Conservation (phyloP, 1,284 basidiomycete genomes). For the Wallemia ichthyophaga region DNA sequence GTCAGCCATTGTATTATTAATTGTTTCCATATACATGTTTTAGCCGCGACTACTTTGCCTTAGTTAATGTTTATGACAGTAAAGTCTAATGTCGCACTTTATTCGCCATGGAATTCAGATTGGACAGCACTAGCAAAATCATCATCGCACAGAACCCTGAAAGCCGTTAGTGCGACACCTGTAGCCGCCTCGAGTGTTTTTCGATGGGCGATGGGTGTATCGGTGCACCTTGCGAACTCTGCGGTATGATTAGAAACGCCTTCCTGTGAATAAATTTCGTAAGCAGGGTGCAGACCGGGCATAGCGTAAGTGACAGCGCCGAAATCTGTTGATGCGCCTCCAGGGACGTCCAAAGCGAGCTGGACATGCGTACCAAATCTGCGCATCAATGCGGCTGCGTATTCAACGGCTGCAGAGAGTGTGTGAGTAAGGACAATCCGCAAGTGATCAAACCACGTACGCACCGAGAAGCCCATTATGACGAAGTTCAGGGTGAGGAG, state of each 20-base stretch:
- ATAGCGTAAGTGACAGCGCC: slow-evolving; percentile 12
- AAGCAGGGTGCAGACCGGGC: slow-evolving; percentile 13
- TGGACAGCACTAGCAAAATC: slow-evolving; percentile 1
- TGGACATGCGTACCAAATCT: slow-evolving; percentile 4
- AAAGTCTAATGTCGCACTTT: too few species aligned
- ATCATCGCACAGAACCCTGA: slow-evolving; percentile 4
- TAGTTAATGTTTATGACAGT: too few species aligned
- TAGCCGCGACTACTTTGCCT: too few species aligned
- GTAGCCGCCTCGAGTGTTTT: slow-evolving; percentile 7
- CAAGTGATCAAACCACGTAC: neutral
- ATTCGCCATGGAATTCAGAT: too few species aligned
- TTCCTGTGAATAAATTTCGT: neutral
- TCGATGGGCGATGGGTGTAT: slow-evolving; percentile 7
- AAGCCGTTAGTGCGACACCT: slow-evolving; percentile 6
- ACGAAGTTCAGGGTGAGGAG: slow-evolving; percentile 10
- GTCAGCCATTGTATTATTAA: neutral
- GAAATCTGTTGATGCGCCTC: slow-evolving; percentile 11
- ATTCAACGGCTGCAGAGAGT: slow-evolving; percentile 6
- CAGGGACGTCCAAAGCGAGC: slow-evolving; percentile 4
- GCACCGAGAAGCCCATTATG: slow-evolving; percentile 6
- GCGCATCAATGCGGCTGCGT: slow-evolving; percentile 6
- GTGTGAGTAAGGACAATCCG: too few species aligned
- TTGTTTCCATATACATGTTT: neutral
- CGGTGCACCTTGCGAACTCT: slow-evolving; percentile 7
- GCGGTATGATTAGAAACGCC: slow-evolving; percentile 7